Conservation (phyloP, 2,329 filamentous ascomycete species). For the Monosporascus sp. region DNA sequence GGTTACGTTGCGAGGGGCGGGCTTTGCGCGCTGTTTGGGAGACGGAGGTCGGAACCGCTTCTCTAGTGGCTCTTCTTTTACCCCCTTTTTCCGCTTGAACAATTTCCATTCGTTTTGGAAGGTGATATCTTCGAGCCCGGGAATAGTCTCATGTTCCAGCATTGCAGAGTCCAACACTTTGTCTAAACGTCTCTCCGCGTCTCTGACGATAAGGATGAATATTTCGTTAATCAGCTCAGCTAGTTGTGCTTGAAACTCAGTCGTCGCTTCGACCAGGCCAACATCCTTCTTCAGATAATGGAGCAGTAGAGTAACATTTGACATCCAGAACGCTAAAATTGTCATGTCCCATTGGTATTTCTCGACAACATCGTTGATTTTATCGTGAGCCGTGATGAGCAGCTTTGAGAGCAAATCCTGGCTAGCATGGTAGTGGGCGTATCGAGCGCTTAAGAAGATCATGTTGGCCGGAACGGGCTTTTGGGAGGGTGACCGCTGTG, state of each 20-base stretch:
- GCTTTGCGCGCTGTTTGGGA: slow-evolving; percentile 85
- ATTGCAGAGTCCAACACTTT: slow-evolving; percentile 91
- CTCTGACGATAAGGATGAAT: slow-evolving; percentile 93
- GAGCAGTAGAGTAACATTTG: slow-evolving; percentile 88
- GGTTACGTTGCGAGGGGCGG: slow-evolving; percentile 90
- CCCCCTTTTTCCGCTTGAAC: slow-evolving; percentile 84
- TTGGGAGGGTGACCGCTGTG: slow-evolving; percentile 90
- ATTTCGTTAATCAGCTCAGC: slow-evolving; percentile 97
- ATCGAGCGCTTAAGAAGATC: slow-evolving; percentile 89
- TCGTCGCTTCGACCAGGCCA: slow-evolving; percentile 73
- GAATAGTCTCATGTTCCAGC: slow-evolving; percentile 97
- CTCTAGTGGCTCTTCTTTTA: slow-evolving; percentile 84
- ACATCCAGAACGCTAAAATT: slow-evolving; percentile 97
- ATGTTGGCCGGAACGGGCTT: slow-evolving; percentile 97
- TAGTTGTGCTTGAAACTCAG: slow-evolving; percentile 87
- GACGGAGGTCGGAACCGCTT: slow-evolving; percentile 90
- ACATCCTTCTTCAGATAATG: slow-evolving; percentile 96
- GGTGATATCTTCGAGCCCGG: slow-evolving; percentile 90
- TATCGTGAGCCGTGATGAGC: slow-evolving; percentile 82
- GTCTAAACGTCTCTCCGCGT: slow-evolving; percentile 92
- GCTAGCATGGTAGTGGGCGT: slow-evolving; percentile 94
- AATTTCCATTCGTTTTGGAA: slow-evolving; percentile 99
- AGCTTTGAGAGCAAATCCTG: slow-evolving; percentile 76
- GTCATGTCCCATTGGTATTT: slow-evolving; percentile 99
- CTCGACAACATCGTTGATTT: slow-evolving; percentile 96